A percentile compares a stretch with the other conserved stretches of the same genome.
These are phyloP conservation scores for Leccinum imitatum DNA, from an alignment of 768 basidiomycete genomes.

Conservation along the genomic window DNA sequence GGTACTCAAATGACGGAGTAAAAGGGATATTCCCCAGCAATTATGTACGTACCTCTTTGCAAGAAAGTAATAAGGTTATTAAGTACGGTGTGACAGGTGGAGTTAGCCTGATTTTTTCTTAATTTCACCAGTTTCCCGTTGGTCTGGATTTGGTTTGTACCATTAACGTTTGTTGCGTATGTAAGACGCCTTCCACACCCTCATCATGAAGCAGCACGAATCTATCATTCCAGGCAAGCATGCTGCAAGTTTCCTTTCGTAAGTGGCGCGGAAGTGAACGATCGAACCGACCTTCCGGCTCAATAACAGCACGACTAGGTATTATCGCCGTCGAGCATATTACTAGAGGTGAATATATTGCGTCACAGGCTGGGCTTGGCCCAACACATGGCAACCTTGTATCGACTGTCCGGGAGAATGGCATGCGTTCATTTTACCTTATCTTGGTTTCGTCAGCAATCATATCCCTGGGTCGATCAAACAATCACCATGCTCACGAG, in stretches of 20 bases:
- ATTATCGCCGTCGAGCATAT: constrained; percentile 18
- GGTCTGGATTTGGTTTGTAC: constrained; percentile 12
- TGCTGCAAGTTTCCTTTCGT: constrained; percentile 25
- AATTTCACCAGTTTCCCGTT: constrained; percentile 1
- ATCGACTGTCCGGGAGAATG: constrained; percentile 3
- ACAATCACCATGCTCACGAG: neutral
- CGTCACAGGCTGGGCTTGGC: constrained; percentile 20
- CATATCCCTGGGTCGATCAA: constrained; percentile 5
- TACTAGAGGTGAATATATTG: constrained; percentile 26
- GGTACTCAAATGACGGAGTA: constrained; percentile 54
- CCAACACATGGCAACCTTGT: constrained; percentile 8
- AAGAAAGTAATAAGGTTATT: constrained; percentile 21
- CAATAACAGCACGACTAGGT: constrained; percentile 11
- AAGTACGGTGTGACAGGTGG: constrained; percentile 42
- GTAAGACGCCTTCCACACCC: constrained; percentile 23
- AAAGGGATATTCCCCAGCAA: constrained; percentile 88
- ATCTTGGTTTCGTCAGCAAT: constrained; percentile 3
- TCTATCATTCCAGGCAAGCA: constrained; percentile 19
- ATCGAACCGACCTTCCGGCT: constrained; percentile 21
- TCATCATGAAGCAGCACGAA: constrained; percentile 17
- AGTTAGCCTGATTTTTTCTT: constrained; percentile 37
- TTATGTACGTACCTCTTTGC: constrained; percentile 58
- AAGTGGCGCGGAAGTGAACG: constrained; percentile 34
- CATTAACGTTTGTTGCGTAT: constrained; percentile 23
- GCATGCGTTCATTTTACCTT: constrained; percentile 2